Evolutionary conservation across 179 eudicot species (phyloP).

Genomic region (Silene coronaria): DNA sequence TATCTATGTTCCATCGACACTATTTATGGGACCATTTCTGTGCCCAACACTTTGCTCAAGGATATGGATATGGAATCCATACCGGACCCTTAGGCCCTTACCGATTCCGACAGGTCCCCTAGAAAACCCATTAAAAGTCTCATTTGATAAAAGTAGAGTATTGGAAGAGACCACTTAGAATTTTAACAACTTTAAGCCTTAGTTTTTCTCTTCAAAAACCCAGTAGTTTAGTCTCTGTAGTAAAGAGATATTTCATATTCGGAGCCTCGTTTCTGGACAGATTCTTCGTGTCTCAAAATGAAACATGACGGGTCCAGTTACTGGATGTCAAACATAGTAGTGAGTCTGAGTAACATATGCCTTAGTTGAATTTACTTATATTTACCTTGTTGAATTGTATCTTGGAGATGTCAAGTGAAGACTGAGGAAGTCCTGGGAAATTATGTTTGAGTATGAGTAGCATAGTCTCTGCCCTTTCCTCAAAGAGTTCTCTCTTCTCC

Average conservation of each 20-base stretch:
- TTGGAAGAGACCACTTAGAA: no score
- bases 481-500: conserved; percentile 85
- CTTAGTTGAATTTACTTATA: background rate
- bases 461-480: conserved; percentile 79
- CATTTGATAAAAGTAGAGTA: no score
- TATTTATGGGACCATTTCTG: background rate
- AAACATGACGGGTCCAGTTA: background rate
- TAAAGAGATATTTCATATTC: no score
- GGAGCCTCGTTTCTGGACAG: no score
- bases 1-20: background rate
- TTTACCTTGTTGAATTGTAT: conserved; percentile 65
- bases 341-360: background rate
- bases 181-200: no score
- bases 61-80: background rate
- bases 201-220: no score
- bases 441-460: conserved; percentile 69
- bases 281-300: no score
- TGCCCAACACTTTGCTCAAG: background rate
- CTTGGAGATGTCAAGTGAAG: conserved; percentile 82
- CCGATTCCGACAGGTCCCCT: no score
- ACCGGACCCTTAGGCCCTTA: no score
- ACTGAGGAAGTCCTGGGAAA: conserved; percentile 84
- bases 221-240: no score
- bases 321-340: background rate
- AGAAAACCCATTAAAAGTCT: no score